Conservation (phyloP, 148 eudicot species). For the Vaccinium myrtillus region DNA sequence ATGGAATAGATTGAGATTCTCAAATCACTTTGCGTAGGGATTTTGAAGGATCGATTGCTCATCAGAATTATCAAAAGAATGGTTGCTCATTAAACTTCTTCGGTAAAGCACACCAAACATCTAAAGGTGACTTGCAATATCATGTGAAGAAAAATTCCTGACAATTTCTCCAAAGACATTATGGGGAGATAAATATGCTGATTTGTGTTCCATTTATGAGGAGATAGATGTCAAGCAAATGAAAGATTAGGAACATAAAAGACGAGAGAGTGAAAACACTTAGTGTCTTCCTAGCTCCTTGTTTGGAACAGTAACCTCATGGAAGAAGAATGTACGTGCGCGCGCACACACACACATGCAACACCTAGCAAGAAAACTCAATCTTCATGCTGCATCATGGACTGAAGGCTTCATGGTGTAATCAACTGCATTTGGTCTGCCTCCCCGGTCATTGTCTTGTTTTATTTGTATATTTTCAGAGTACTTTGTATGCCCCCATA, state of each 20-base stretch:
- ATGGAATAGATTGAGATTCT: not conserved
- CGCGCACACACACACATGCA: not conserved
- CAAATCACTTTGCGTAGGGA: not conserved
- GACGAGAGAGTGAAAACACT: not conserved
- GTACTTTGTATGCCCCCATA: not conserved
- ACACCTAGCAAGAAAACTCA: not conserved
- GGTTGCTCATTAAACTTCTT: not conserved
- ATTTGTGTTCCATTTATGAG: not conserved
- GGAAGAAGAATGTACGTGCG: not conserved
- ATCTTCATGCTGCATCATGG: not conserved
- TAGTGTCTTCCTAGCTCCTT: not conserved
- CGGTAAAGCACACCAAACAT: not conserved
- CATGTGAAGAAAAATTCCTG: not conserved
- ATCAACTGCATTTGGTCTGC: not conserved
- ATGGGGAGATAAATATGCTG: not conserved
- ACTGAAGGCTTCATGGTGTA: slow-evolving; percentile 6
- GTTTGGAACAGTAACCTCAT: not conserved
- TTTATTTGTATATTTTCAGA: not conserved
- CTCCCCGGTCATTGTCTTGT: not conserved
- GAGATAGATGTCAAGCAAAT: not conserved
- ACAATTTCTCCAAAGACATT: not conserved
- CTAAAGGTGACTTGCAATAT: not conserved
- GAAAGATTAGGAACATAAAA: not conserved
- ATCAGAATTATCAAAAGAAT: not conserved
- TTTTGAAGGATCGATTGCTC: not conserved